phyloP scores from a whole-genome alignment of 768 basidiomycete genomes.

The Trametes punicea region DNA sequence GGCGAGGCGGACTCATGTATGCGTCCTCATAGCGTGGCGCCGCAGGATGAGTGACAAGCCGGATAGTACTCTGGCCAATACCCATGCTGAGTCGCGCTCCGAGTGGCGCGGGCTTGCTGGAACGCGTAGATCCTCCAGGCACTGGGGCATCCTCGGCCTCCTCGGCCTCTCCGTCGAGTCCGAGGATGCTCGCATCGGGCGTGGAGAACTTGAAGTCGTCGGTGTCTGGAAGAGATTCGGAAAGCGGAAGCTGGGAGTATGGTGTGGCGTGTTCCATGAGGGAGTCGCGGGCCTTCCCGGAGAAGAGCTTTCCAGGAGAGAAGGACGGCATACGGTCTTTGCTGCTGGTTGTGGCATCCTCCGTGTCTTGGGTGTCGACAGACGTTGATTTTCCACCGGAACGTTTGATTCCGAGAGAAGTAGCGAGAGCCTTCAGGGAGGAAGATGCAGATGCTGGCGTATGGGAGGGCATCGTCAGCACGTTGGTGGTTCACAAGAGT shows the following conservation, averaged over 20 bases:
- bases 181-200: conserved; percentile 26
- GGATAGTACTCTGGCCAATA: conserved; percentile 39
- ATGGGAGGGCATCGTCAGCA: neutral
- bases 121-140: conserved; percentile 55
- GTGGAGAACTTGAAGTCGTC: conserved; percentile 45
- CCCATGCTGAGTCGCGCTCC: conserved; percentile 63
- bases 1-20: conserved; percentile 51
- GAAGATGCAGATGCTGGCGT: conserved; percentile 56
- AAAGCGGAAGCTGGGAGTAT: conserved; percentile 16
- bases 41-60: conserved; percentile 38
- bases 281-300: conserved; percentile 12
- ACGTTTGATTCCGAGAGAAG: conserved; percentile 69
- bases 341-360: conserved; percentile 22
- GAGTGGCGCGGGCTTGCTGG: conserved; percentile 57
- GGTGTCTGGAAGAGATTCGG: conserved; percentile 19
- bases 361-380: conserved; percentile 24
- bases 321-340: conserved; percentile 17
- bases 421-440: conserved; percentile 75
- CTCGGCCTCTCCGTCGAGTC: neutral
- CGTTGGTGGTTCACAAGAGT: conserved; percentile 1
- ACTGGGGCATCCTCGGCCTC: conserved; percentile 39
- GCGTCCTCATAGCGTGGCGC: conserved; percentile 5
- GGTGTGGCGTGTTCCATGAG: conserved; percentile 20
- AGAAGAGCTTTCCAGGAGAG: conserved; percentile 20
- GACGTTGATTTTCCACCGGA: conserved; percentile 21